A percentile compares a stretch with the other conserved stretches of the same genome.
Conservation (phyloP, 2,329 filamentous ascomycete genomes). For the Venturia oleaginea region DNA sequence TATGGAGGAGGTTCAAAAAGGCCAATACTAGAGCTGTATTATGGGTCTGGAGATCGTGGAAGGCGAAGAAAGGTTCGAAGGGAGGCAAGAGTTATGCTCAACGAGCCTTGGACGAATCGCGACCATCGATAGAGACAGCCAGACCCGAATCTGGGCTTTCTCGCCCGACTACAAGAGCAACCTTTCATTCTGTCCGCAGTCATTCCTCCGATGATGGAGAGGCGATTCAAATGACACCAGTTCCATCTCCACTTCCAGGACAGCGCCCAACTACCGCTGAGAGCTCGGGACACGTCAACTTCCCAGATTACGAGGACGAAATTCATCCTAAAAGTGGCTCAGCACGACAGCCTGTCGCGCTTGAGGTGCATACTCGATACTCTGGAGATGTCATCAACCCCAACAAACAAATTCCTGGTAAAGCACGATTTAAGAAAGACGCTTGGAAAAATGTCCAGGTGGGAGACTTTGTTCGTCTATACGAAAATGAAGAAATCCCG, state of each 20-base stretch:
- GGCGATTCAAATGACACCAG: conserved; percentile 92
- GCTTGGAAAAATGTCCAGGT: conserved; percentile 94
- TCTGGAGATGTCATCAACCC: conserved; percentile 68
- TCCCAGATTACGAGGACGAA: conserved; percentile 7
- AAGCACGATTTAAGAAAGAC: conserved; percentile 82
- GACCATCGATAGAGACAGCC: conserved; percentile 58
- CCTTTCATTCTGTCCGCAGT: conserved; percentile 17
- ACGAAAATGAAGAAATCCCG: conserved; percentile 91
- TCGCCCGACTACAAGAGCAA: conserved; percentile 41
- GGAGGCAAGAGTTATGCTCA: conserved; percentile 42
- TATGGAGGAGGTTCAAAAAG: conserved; percentile 89
- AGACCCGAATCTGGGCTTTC: conserved; percentile 39
- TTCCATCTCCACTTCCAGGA: conserved; percentile 64
- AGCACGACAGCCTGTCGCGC: conserved; percentile 23
- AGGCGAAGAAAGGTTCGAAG: conserved; percentile 31
- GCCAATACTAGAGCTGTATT: conserved; percentile 57
- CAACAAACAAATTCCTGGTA: conserved; percentile 53
- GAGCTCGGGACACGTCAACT: neutral
- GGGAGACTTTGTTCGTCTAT: conserved; percentile 91
- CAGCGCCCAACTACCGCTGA: neutral
- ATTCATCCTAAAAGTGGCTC: conserved; percentile 10
- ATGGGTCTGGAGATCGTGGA: conserved; percentile 43
- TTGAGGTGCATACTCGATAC: conserved; percentile 30
- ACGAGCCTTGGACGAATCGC: conserved; percentile 42
- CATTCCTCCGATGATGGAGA: conserved; percentile 39